Percentiles rank a stretch among this genome's conserved stretches.
Evolutionary conservation across 345 rosid genomes (phyloP).

Genomic region (Salix dunnii): DNA sequence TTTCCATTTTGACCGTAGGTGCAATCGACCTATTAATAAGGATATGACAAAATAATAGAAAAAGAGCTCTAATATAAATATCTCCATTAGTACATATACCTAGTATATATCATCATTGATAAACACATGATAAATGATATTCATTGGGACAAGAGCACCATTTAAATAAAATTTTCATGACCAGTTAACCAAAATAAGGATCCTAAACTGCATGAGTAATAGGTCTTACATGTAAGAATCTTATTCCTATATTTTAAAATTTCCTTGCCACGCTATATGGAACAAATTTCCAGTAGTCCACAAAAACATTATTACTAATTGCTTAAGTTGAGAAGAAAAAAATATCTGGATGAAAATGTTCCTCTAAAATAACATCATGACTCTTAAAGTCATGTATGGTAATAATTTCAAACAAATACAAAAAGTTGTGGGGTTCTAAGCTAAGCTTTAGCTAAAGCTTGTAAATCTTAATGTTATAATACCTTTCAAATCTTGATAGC

Average conservation of each 20-base stretch:
- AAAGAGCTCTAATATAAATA: constrained; percentile 13
- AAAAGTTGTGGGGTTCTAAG: not conserved
- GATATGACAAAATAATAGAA: not conserved
- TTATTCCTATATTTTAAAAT: constrained; percentile 3
- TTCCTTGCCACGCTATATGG: not conserved
- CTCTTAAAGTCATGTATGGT: constrained; percentile 2
- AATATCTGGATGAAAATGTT: not conserved
- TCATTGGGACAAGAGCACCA: constrained; percentile 5
- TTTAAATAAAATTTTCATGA: constrained; percentile 2
- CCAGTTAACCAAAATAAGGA: constrained; percentile 9
- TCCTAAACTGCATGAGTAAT: constrained; percentile 12
- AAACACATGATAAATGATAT: constrained; percentile 18
- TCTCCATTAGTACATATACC: constrained; percentile 12
- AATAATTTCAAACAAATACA: not conserved
- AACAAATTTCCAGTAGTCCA: no score
- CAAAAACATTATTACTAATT: not conserved
- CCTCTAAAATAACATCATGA: constrained; percentile 7
- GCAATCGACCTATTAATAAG: not conserved
- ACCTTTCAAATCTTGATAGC: not conserved
- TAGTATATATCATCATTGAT: constrained; percentile 9
- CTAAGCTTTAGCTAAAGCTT: not conserved
- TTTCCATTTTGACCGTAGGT: constrained; percentile 8
- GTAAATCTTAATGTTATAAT: not conserved
- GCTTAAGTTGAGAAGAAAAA: constrained; percentile 8
- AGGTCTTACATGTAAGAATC: constrained; percentile 8